These are phyloP conservation scores for Aurantiochytrium sp. DNA, from an alignment of 108 stramenopile genomes.

Conservation along the genomic window DNA sequence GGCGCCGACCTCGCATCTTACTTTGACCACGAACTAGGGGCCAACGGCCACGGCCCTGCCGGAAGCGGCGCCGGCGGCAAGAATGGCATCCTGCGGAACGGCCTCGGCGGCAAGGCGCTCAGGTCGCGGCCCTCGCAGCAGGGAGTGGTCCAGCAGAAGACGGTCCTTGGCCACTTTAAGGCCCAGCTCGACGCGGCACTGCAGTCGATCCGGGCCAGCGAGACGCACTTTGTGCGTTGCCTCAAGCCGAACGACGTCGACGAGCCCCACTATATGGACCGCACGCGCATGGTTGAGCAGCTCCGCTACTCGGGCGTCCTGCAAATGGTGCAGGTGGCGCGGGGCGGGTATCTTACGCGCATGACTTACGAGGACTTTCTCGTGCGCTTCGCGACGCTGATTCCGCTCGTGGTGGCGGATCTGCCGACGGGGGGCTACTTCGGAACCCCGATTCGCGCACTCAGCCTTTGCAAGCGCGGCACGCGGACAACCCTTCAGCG, in stretches of 20 bases:
- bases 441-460: not conserved
- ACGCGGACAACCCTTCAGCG: not conserved
- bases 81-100: too few species aligned
- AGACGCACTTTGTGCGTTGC: conserved; percentile 55
- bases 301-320: conserved; percentile 29
- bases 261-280: conserved; percentile 65
- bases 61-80: too few species aligned
- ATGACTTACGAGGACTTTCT: not conserved
- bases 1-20: not conserved
- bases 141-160: not conserved
- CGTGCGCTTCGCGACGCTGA: not conserved
- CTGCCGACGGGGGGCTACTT: not conserved
- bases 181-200: not conserved
- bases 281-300: conserved; percentile 31
- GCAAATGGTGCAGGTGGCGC: conserved; percentile 17
- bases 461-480: not conserved
- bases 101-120: not conserved
- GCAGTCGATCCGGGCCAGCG: conserved; percentile 32
- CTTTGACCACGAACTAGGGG: not conserved
- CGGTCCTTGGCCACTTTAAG: not conserved
- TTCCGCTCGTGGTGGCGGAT: not conserved
- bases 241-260: conserved; percentile 69
- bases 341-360: conserved; percentile 20
- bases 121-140: not conserved
- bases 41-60: not conserved